Conservation (phyloP, 2,329 filamentous ascomycete genomes). For the Orbilia blumenaviensis region DNA sequence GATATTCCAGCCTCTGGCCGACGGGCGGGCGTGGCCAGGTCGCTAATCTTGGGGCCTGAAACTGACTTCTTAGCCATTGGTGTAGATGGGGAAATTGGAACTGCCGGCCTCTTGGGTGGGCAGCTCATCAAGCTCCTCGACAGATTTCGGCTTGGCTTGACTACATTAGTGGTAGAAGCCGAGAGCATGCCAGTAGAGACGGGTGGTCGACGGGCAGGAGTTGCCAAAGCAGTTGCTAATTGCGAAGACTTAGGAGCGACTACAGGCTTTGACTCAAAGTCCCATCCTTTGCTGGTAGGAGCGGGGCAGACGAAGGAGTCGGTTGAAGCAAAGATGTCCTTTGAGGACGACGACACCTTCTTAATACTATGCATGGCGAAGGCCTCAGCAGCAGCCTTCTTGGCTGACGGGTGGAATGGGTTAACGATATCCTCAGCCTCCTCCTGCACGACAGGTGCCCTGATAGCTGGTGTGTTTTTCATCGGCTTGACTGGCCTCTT, state of each 20-base stretch:
- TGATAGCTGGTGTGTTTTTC: constrained; percentile 26
- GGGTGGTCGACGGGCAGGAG: constrained; percentile 30
- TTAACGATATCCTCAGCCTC: neutral
- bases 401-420: constrained; percentile 18
- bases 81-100: constrained; percentile 8
- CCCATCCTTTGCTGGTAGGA: constrained; percentile 28
- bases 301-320: constrained; percentile 44
- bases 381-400: constrained; percentile 6
- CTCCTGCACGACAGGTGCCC: neutral
- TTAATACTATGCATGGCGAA: neutral
- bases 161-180: constrained; percentile 7
- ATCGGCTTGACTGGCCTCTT: constrained; percentile 31
- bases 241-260: neutral
- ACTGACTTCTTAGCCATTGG: neutral
- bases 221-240: constrained; percentile 6
- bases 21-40: constrained; percentile 38
- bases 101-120: constrained; percentile 31
- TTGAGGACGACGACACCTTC: neutral
- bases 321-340: constrained; percentile 24
- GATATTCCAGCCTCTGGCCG: constrained; percentile 11
- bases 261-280: constrained; percentile 14
- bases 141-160: neutral
- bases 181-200: constrained; percentile 14
- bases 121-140: constrained; percentile 33
- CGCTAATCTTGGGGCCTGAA: constrained; percentile 3